These are phyloP conservation scores for Colletotrichum chlorophyti DNA, from an alignment of 2,329 filamentous ascomycete species.

Conservation along the genomic window DNA sequence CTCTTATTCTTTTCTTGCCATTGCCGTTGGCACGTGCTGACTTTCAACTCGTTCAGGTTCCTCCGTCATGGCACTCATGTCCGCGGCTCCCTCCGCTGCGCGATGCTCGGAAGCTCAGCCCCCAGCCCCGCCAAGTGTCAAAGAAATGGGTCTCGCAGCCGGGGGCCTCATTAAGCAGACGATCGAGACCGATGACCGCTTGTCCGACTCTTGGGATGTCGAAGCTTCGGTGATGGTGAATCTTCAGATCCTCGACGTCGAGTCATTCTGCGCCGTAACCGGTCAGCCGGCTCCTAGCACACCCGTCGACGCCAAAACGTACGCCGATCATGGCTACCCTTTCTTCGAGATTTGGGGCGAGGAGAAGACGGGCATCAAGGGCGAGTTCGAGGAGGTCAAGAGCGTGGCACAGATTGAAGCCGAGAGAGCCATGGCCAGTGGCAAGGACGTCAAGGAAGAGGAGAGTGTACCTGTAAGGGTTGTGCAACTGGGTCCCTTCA, in stretches of 20 bases:
- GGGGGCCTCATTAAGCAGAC: conserved; percentile 49
- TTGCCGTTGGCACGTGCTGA: too few relatives aligned
- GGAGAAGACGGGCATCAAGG: conserved; percentile 28
- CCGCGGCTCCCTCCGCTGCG: too few relatives aligned
- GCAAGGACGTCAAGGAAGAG: conserved; percentile 15
- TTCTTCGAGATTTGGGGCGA: conserved; percentile 41
- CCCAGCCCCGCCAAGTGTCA: neutral
- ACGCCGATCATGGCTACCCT: conserved; percentile 39
- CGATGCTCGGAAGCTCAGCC: too few relatives aligned
- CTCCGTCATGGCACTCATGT: too few relatives aligned
- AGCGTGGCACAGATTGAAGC: conserved; percentile 30
- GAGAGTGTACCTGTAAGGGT: conserved; percentile 21
- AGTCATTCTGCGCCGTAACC: conserved; percentile 41
- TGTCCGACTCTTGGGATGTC: conserved; percentile 38
- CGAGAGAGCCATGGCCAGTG: conserved; percentile 20
- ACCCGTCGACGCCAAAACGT: conserved; percentile 42
- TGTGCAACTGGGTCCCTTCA: conserved; percentile 15
- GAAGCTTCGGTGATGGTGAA: conserved; percentile 40
- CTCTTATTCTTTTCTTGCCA: too few relatives aligned
- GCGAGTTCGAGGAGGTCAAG: conserved; percentile 29
- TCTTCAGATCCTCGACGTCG: conserved; percentile 46
- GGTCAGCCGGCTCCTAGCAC: conserved; percentile 39
- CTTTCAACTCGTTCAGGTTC: too few relatives aligned
- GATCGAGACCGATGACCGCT: conserved; percentile 39
- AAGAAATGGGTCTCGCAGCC: conserved; percentile 44